Evolutionary conservation across 2,329 filamentous ascomycete species (phyloP).

Genomic region (Aspergillus niger): DNA sequence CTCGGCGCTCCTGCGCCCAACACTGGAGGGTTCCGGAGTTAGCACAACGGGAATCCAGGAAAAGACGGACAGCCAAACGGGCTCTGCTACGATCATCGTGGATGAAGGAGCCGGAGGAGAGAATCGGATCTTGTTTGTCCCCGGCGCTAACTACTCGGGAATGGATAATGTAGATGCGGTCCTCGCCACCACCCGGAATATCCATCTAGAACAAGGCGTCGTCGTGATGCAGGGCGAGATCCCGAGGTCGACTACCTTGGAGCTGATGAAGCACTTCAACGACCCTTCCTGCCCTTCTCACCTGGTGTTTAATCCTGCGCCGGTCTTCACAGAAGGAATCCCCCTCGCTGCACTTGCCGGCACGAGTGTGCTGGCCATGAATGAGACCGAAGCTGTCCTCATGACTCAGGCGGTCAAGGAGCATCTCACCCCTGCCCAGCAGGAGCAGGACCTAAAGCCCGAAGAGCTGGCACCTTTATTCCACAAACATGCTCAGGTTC

Average conservation of each 20-base stretch:
- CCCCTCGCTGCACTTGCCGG: conserved; percentile 66
- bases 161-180: conserved; percentile 44
- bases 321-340: conserved; percentile 72
- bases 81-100: conserved; percentile 74
- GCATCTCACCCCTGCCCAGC: conserved; percentile 30
- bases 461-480: conserved; percentile 64
- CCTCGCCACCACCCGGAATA: conserved; percentile 29
- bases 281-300: conserved; percentile 40
- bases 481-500: conserved; percentile 64
- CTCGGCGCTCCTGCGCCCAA: conserved; percentile 59
- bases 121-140: conserved; percentile 74
- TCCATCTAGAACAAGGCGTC: conserved; percentile 36
- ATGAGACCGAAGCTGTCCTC: conserved; percentile 84
- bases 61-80: conserved; percentile 57
- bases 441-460: conserved; percentile 47
- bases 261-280: conserved; percentile 52
- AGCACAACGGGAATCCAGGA: conserved; percentile 58
- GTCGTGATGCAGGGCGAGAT: conserved; percentile 80
- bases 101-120: conserved; percentile 68
- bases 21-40: conserved; percentile 64
- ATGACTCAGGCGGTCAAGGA: conserved; percentile 58
- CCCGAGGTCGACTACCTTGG: conserved; percentile 65
- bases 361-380: conserved; percentile 79
- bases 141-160: conserved; percentile 66
- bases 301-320: conserved; percentile 84